Percentiles rank a stretch among this genome's conserved stretches.
Evolutionary conservation across 2,329 filamentous ascomycete genomes (phyloP).

Genomic region (Calycina marina): DNA sequence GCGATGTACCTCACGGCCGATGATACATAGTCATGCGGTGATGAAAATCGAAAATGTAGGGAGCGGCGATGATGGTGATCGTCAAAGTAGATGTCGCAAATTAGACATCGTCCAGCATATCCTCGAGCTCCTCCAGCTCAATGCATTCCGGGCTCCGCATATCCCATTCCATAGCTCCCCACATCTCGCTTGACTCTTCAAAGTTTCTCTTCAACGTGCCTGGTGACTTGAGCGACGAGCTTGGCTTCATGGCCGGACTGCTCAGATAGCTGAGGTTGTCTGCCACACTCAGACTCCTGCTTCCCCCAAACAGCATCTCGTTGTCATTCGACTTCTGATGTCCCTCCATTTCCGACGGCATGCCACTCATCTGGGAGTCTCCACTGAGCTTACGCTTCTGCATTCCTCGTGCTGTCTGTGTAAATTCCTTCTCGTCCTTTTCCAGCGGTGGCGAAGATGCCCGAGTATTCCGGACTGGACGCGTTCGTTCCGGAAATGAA

Average conservation of each 20-base stretch:
- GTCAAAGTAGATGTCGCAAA: too few relatives aligned
- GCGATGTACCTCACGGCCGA: too few relatives aligned
- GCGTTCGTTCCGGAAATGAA: conserved; percentile 38
- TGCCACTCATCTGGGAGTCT: conserved; percentile 39
- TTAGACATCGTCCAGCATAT: conserved; percentile 56
- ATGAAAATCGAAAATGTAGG: too few relatives aligned
- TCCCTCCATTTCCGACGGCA: conserved; percentile 21
- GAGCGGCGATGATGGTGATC: too few relatives aligned
- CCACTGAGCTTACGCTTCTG: conserved; percentile 39
- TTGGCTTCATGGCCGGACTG: conserved; percentile 40
- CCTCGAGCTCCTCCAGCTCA: conserved; percentile 84
- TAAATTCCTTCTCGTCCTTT: conserved; percentile 92
- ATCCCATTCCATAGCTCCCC: conserved; percentile 39
- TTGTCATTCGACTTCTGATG: conserved; percentile 15
- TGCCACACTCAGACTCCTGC: conserved; percentile 17
- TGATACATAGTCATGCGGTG: too few relatives aligned
- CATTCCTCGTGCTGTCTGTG: conserved; percentile 80
- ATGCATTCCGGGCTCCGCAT: conserved; percentile 70
- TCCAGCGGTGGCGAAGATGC: conserved; percentile 81
- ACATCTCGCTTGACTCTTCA: conserved; percentile 22
- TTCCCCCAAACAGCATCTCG: conserved; percentile 20
- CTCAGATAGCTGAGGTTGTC: conserved; percentile 27
- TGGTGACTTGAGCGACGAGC: conserved; percentile 11
- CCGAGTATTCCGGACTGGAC: conserved; percentile 44
- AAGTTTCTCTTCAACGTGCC: conserved; percentile 33